Conservation (phyloP, 805 yeast genomes). For the Candida multigemmis region DNA sequence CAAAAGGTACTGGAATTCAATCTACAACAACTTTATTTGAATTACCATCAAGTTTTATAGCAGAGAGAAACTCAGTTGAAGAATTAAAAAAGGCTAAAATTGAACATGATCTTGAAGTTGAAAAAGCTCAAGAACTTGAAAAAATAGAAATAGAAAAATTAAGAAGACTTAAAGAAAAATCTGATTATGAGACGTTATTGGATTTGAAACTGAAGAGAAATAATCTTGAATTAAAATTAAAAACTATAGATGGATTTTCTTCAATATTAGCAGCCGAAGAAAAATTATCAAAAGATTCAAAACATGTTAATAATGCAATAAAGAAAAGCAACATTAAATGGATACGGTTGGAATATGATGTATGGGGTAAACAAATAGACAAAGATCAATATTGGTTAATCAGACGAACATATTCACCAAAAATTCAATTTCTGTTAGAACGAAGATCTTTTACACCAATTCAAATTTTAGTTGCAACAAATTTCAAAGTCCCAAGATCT, state of each 20-base stretch:
- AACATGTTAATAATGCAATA: conserved; percentile 8
- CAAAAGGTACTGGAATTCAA: conserved; percentile 41
- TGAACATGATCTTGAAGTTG: conserved; percentile 5
- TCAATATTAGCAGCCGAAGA: conserved; percentile 9
- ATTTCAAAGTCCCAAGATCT: too few relatives aligned
- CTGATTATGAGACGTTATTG: conserved; percentile 5
- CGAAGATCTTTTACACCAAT: too few relatives aligned
- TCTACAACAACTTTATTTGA: conserved; percentile 45
- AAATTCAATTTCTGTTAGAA: too few relatives aligned
- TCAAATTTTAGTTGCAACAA: too few relatives aligned
- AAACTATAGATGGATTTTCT: conserved; percentile 29
- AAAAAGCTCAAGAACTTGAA: conserved; percentile 4
- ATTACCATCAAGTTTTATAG: conserved; percentile 12
- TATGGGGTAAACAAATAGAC: conserved; percentile 18
- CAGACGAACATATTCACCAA: conserved; percentile 2
- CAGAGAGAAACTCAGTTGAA: conserved; percentile 19
- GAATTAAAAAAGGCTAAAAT: conserved; percentile 17
- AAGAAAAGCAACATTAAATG: conserved; percentile 8
- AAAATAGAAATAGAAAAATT: conserved; percentile 5
- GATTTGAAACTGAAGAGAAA: conserved; percentile 6
- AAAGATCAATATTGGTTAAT: conserved; percentile 4
- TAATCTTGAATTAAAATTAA: conserved; percentile 16
- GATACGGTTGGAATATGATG: conserved; percentile 22
- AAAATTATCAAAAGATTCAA: conserved; percentile 5
- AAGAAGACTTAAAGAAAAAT: conserved; percentile 6